phyloP scores from a whole-genome alignment of 2,329 filamentous ascomycete species.

The Samsoniella hepiali region DNA sequence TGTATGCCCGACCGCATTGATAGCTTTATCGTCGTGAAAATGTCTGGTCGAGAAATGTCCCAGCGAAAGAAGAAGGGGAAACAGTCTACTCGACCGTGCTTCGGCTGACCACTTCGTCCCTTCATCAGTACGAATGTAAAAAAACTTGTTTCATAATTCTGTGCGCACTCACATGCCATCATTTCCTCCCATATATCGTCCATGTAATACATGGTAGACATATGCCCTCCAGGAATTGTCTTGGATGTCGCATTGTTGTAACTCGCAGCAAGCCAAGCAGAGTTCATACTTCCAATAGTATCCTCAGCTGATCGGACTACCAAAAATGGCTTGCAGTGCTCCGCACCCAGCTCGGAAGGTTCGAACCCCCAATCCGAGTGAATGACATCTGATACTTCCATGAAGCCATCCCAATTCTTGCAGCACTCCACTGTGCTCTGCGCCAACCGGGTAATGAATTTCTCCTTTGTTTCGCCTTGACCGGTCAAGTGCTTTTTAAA shows the following conservation, averaged over 20 bases:
- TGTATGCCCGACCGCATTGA: too few relatives aligned
- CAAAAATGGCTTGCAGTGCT: conserved; percentile 22
- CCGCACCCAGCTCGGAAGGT: conserved; percentile 21
- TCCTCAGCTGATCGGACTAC: conserved; percentile 22
- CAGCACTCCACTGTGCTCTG: conserved; percentile 17
- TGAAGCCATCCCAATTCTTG: conserved; percentile 26
- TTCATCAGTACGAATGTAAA: not conserved
- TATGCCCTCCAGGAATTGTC: conserved; percentile 23
- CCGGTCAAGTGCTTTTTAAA: conserved; percentile 14
- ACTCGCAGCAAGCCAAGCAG: conserved; percentile 22
- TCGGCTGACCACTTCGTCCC: not conserved
- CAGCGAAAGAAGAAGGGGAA: too few relatives aligned
- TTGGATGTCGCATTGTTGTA: conserved; percentile 21
- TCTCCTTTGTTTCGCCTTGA: conserved; percentile 16
- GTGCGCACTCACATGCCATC: conserved; percentile 2
- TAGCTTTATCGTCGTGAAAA: too few relatives aligned
- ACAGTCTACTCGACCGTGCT: too few relatives aligned
- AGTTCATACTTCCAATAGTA: conserved; percentile 23
- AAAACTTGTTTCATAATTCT: not conserved
- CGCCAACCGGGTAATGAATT: conserved; percentile 20
- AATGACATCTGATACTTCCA: conserved; percentile 26
- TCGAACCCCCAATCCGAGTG: conserved; percentile 27
- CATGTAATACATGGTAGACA: conserved; percentile 24
- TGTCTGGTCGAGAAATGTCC: too few relatives aligned
- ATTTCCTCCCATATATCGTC: conserved; percentile 24